Evolutionary conservation across 2,329 filamentous ascomycete species (phyloP), one percentile per base, ranked within the genome.

Genomic region (Juglanconis juglandina): DNA sequence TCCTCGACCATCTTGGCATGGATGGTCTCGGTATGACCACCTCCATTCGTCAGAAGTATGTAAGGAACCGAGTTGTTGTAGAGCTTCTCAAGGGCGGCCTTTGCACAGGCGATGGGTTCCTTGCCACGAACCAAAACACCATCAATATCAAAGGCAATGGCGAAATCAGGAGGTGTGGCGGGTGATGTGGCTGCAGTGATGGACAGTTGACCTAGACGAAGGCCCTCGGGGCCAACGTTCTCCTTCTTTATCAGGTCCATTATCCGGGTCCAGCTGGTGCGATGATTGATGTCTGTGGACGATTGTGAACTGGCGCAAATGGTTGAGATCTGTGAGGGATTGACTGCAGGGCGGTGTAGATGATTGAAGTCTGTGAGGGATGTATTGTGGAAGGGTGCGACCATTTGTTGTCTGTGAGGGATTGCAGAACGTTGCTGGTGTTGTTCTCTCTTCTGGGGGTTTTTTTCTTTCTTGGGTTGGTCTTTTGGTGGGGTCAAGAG

Each of bases 21-120:
- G 56, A 84, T 82, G 1, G 77, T 75, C 70, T 92, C 88, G 58
- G 83, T 83, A 66, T 84, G 85, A 48, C 88, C 89, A 50, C 89
- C 89, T 65, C 88, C 88, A 72, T 91, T 92, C 60, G 88, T 91
- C 57, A 91, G 79, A 51, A 91, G 81, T 68, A 91, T 88, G 76
- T 88, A 91, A 0, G 88, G 88, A 24, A 91, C 86, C 3, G 76
- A 72, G 57, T 84, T 77, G n/a, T 75, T 69, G 65, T 88, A 84
- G 10, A 91, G 82, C 60, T 81, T 79, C 9, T 75, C 71, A 14
- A 92, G 78, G 1, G 88, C 79, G 63, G 85, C 75, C 7, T 78
- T 78, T 5, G 88, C 88, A 48, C 82, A 81, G 1, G 86, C 84
- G 32, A 91, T 76, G 4, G 87, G 81, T 46, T 81, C 81, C 13